Base-by-base conservation (phyloP, 2,329 filamentous ascomycete genomes). In the Stagonosporopsis chrysanthemi region DNA sequence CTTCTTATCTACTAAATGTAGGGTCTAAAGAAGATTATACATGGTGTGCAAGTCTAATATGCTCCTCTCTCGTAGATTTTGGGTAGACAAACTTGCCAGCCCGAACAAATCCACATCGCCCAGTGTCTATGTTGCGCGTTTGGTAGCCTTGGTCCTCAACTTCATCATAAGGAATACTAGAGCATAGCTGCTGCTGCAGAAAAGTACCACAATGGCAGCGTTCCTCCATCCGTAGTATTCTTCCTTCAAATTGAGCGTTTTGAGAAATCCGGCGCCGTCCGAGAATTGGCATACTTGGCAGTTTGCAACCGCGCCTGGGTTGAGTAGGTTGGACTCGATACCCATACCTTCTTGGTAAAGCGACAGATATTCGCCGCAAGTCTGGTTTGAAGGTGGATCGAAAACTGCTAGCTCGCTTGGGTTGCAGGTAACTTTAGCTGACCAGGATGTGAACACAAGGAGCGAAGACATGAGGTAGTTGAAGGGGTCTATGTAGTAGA, bases 171-270 rank as follows among this genome's bases (percentile, higher is more conserved):
- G 47, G 63, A 77, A 81, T 2, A 81, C 79, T 6, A 79, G 9
- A 39, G 17, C 17, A 12, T 39, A 39, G 19, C 36, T 39, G 82
- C 79, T 82, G 41, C 84, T 61, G 3, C 77, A 82, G 61, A 88
- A 87, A 3, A 85, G 75, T 1, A 81, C 82, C 2, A 83, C 79
- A 39, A 89, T 85, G 0, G 69, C 88, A 0, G 84, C 84, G 71
- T 90, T 81, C 44, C 88, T 80, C 88, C 88, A 90, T 0, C 86
- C 87, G 64, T 86, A 86, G 56, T 80, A 84, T 62, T 89, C 85
- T 6, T 85, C 79, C 1, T 79, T 78, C n/a, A 90, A 64, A 65
- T 89, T 88, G 7, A 90, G 61, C 0, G 80, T 84, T 1, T 72
- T 63, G 2, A 90, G 71, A 61, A 87, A 90, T 54, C 88, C 86